A percentile compares a stretch with the other conserved stretches of the same genome.
Evolutionary conservation across 108 stramenopile genomes (phyloP).

Genomic region (Aurantiochytrium sp.): DNA sequence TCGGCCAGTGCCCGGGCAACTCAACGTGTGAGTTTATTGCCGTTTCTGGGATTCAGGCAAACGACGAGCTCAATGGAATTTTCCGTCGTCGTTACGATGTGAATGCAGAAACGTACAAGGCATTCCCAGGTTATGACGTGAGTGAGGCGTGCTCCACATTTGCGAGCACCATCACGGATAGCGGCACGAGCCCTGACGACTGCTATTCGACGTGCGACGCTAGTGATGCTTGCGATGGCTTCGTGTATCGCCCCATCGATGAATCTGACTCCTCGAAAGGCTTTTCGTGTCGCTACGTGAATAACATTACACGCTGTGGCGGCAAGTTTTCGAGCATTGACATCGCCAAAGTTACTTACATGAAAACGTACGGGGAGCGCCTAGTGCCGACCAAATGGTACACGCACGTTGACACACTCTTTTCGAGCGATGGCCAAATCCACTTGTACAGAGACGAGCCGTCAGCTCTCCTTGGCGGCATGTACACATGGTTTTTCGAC

Average conservation of each 20-base stretch:
- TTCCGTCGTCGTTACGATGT: neutral
- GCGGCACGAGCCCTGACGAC: neutral
- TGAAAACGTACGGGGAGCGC: neutral
- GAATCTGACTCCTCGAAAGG: too few species aligned
- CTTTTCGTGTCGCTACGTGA: too few species aligned
- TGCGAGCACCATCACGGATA: neutral
- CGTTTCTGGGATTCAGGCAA: neutral
- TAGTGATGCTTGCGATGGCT: neutral
- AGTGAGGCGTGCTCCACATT: neutral
- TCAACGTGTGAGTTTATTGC: neutral
- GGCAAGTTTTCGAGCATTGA: neutral
- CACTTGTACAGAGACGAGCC: constrained; percentile 4
- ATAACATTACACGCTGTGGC: neutral
- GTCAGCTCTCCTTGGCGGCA: neutral
- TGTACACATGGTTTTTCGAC: neutral
- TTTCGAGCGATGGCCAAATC: neutral
- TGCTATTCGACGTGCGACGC: neutral
- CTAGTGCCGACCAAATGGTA: neutral
- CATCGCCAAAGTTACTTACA: neutral
- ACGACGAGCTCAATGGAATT: neutral
- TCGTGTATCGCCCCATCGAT: neutral
- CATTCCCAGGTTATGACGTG: neutral
- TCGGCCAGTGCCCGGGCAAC: neutral
- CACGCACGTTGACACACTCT: neutral
- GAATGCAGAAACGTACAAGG: neutral